These are phyloP conservation scores for Vaucheria bursata DNA, from an alignment of 352 stramenopile genomes.

Conservation along the genomic window DNA sequence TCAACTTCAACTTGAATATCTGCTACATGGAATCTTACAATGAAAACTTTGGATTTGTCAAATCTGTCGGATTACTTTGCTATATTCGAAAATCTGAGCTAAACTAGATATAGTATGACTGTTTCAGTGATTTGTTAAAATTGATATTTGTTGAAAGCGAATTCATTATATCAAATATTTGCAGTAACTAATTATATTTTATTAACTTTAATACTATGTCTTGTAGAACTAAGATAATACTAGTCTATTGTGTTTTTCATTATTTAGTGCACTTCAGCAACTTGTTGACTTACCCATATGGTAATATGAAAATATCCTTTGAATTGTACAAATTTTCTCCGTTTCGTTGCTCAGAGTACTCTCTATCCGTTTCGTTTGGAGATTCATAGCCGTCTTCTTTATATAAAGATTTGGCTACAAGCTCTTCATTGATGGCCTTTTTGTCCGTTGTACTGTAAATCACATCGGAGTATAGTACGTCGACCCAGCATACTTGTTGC, in stretches of 20 bases:
- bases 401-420: neutral
- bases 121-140: neutral
- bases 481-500: conserved; percentile 27
- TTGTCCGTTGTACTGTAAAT: conserved; percentile 44
- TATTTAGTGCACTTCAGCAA: too few relatives aligned
- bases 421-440: neutral
- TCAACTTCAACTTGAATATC: too few relatives aligned
- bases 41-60: too few relatives aligned
- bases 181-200: too few relatives aligned
- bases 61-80: too few relatives aligned
- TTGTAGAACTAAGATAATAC: too few relatives aligned
- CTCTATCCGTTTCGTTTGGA: neutral
- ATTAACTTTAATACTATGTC: too few relatives aligned
- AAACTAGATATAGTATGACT: neutral
- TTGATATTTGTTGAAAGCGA: too few relatives aligned
- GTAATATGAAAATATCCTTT: conserved; percentile 10
- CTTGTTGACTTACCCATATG: conserved; percentile 12
- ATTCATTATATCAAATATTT: too few relatives aligned
- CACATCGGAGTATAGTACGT: conserved; percentile 45
- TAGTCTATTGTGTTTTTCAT: too few relatives aligned
- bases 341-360: neutral
- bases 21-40: too few relatives aligned
- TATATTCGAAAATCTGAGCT: too few relatives aligned
- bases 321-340: neutral
- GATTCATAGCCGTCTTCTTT: neutral